Base-by-base conservation (phyloP, 768 basidiomycete genomes). In the Collybia nuda region DNA sequence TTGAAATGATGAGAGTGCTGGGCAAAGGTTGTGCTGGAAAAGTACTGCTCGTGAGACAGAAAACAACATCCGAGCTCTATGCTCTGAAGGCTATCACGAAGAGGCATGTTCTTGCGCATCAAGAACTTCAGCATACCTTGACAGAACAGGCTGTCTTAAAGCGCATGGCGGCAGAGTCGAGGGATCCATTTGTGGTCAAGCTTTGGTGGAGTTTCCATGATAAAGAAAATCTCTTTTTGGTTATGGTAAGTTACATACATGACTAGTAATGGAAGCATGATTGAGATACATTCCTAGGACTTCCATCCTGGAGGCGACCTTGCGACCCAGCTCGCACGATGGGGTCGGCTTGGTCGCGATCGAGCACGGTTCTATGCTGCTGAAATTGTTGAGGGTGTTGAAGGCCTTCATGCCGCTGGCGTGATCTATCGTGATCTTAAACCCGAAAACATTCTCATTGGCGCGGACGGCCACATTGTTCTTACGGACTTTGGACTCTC, bases 41-140 rank as follows among this genome's bases (percentile, higher is more conserved):
- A 67, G 96, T 98, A 15, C 71, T 98, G 36, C 82, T 98, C 48
- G 96, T 98, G 42, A 81, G 84, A 59, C 85, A 96, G 61, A 89
- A 88, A 71, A 70, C 71, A 18, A 82, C 85, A 22, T 56, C 78
- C 40, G 82, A 85, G 48, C 69, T 97, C 43, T 95, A 89, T 64
- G 96, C 96, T 29, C 80, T 98, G 72, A 99, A 99, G 72, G 95
- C 95, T 5, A 97, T 99, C 70, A 95, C 93, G 56, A 99, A 98
- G 74, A 82, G 93, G 48, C 93, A 96, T 67, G 97, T 99, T 19
- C 76, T 98, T 45, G 93, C 95, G 2, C 93, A 98, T 62, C 93
- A 96, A 67, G 97, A 99, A 70, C 75, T 99, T 49, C 87, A 90
- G 62, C 97, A 98, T 70, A 98, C 96, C 2, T 76, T 97, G 54